A percentile compares a stretch with the other conserved stretches of the same genome.
These are phyloP conservation scores for Asterophora lycoperdoides DNA, from an alignment of 768 basidiomycete genomes.

Conservation along the genomic window DNA sequence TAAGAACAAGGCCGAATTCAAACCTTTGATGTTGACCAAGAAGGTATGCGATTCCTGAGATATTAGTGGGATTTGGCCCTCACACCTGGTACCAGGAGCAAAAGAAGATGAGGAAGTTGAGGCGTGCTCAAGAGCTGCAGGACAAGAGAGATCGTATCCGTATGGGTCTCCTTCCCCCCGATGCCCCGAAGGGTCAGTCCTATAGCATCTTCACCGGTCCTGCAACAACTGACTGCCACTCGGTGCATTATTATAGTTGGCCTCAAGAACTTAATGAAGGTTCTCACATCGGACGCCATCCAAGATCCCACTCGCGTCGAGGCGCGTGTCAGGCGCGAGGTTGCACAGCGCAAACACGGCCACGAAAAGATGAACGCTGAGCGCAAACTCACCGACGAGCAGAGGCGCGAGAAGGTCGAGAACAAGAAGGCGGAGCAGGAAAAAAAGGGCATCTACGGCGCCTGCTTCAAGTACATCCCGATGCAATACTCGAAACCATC, in stretches of 20 bases:
- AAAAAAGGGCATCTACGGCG: constrained; percentile 75
- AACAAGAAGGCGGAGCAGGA: constrained; percentile 84
- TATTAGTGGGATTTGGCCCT: background rate
- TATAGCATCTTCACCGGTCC: constrained; percentile 4
- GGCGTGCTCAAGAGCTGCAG: constrained; percentile 82
- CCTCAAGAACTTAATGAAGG: constrained; percentile 94
- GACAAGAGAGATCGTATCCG: constrained; percentile 93
- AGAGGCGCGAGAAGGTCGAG: constrained; percentile 83
- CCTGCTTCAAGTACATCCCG: constrained; percentile 82
- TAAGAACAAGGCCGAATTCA: constrained; percentile 71
- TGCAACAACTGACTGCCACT: background rate
- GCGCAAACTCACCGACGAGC: constrained; percentile 88
- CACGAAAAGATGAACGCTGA: constrained; percentile 95
- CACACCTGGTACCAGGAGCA: constrained; percentile 54
- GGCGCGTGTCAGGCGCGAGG: constrained; percentile 90
- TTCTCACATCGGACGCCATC: constrained; percentile 92
- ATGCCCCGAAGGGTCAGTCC: constrained; percentile 82
- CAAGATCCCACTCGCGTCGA: constrained; percentile 98
- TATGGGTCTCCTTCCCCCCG: constrained; percentile 95
- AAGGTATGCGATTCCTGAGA: constrained; percentile 45
- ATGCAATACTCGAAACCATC: background rate
- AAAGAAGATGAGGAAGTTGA: constrained; percentile 95
- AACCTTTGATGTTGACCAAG: constrained; percentile 89
- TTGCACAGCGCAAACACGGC: constrained; percentile 79
- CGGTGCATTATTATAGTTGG: constrained; percentile 55